Percentiles rank a stretch among this genome's conserved stretches.
Evolutionary conservation across 83 land plant species (phyloP).

Genomic region (Thuja plicata): DNA sequence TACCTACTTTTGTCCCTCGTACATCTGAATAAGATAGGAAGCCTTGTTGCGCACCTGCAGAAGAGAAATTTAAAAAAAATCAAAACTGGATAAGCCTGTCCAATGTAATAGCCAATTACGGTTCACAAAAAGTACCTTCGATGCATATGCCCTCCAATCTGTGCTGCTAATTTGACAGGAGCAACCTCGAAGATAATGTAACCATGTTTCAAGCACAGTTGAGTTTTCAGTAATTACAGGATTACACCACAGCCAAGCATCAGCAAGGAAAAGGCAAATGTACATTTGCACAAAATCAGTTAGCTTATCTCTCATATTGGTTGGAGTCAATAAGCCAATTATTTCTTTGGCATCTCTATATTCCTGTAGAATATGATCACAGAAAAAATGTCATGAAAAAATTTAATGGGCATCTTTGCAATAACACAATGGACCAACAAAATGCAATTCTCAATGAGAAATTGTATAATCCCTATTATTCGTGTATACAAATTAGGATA

Average conservation of each 20-base stretch:
- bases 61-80: neutral
- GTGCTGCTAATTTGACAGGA: slow-evolving; percentile 41
- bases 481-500: neutral
- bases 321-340: slow-evolving; percentile 27
- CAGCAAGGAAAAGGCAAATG: slow-evolving; percentile 46
- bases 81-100: neutral
- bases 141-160: slow-evolving; percentile 57
- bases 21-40: slow-evolving; percentile 51
- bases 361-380: slow-evolving; percentile 21
- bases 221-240: slow-evolving; percentile 24
- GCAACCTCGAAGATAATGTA: slow-evolving; percentile 37
- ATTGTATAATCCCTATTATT: neutral
- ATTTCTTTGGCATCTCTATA: slow-evolving; percentile 30
- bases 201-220: slow-evolving; percentile 32
- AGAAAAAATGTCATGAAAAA: neutral
- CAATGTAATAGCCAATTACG: neutral
- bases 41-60: slow-evolving; percentile 58
- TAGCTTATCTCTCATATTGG: slow-evolving; percentile 46
- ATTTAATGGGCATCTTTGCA: neutral
- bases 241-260: slow-evolving; percentile 44
- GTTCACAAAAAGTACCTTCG: slow-evolving; percentile 37
- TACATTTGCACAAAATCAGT: slow-evolving; percentile 51
- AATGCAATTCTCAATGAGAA: neutral
- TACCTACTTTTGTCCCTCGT: slow-evolving; percentile 3
- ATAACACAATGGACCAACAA: neutral